Evolutionary conservation across 2,329 filamentous ascomycete genomes (phyloP).

Genomic region (Xylariaceae sp.): DNA sequence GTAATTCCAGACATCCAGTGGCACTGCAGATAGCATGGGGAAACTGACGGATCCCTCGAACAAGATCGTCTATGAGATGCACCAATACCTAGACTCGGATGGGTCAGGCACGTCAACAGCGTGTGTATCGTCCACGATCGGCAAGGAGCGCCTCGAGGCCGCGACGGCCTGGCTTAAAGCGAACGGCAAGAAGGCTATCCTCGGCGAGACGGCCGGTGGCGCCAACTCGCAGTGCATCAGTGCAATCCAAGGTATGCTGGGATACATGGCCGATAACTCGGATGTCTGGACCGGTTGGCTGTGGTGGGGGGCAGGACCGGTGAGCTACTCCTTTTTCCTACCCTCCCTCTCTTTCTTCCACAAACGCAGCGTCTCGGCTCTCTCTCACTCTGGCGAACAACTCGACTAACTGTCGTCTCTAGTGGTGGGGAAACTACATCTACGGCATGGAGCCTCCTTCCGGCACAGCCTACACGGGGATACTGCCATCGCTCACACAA

Average conservation of each 20-base stretch:
- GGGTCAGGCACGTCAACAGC: slow-evolving; percentile 55
- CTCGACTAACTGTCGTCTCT: background rate
- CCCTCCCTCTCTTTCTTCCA: background rate
- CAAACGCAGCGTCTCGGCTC: no score
- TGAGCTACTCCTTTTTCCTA: background rate
- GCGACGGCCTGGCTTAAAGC: slow-evolving; percentile 62
- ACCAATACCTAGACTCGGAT: slow-evolving; percentile 65
- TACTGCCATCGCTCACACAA: slow-evolving; percentile 38
- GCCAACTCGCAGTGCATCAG: slow-evolving; percentile 57
- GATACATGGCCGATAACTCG: slow-evolving; percentile 59
- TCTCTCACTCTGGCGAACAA: background rate
- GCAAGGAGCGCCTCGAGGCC: slow-evolving; percentile 53
- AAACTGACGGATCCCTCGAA: slow-evolving; percentile 55
- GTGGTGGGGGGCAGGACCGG: slow-evolving; percentile 64
- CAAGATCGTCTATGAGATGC: slow-evolving; percentile 65
- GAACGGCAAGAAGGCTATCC: slow-evolving; percentile 61
- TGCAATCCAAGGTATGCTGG: slow-evolving; percentile 59
- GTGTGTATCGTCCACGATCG: slow-evolving; percentile 58
- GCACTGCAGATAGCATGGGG: slow-evolving; percentile 48
- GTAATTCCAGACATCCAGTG: slow-evolving; percentile 34
- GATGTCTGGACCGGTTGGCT: slow-evolving; percentile 65
- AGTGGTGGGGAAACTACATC: slow-evolving; percentile 58
- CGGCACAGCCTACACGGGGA: slow-evolving; percentile 36
- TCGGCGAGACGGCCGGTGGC: slow-evolving; percentile 66
- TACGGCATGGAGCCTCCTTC: slow-evolving; percentile 42